Conservation (phyloP, 192 early-diverging fungal genomes). For the Backusella tuberculispora region DNA sequence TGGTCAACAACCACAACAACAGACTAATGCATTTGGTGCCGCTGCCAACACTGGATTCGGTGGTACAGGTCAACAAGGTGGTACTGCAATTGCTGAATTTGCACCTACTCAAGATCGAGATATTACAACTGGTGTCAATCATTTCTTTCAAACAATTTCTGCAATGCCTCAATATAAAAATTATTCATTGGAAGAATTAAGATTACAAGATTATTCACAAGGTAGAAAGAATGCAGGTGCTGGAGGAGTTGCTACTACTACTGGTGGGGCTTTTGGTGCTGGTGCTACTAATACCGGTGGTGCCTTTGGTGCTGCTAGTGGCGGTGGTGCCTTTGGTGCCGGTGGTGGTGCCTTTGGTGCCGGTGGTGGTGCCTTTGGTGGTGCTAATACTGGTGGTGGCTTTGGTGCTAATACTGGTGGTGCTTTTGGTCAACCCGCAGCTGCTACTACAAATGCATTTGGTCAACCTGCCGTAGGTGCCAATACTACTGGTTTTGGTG, state of each 20-base stretch:
- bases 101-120: slow-evolving; percentile 55
- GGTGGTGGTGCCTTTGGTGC: slow-evolving; percentile 35
- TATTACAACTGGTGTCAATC: slow-evolving; percentile 54
- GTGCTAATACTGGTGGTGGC: slow-evolving; percentile 30
- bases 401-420: slow-evolving; percentile 33
- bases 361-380: slow-evolving; percentile 39
- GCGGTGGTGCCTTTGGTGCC: slow-evolving; percentile 36
- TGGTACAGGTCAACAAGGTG: slow-evolving; percentile 41
- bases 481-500: slow-evolving; percentile 22
- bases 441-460: slow-evolving; percentile 20
- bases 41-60: slow-evolving; percentile 24
- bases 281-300: slow-evolving; percentile 2
- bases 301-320: slow-evolving; percentile 36
- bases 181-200: slow-evolving; percentile 89
- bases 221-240: slow-evolving; percentile 65
- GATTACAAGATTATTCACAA: slow-evolving; percentile 85
- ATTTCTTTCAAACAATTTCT: slow-evolving; percentile 70
- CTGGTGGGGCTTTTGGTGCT: slow-evolving; percentile 38
- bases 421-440: neutral
- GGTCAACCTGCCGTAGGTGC: slow-evolving; percentile 39
- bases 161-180: slow-evolving; percentile 87
- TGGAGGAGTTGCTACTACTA: slow-evolving; percentile 47
- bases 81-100: slow-evolving; percentile 61
- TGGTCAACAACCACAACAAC: slow-evolving; percentile 39
- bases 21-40: slow-evolving; percentile 48